A percentile compares a stretch with the other conserved stretches of the same genome.
Conservation (phyloP, 2,329 filamentous ascomycete species). For the Triangularia verruculosa region DNA sequence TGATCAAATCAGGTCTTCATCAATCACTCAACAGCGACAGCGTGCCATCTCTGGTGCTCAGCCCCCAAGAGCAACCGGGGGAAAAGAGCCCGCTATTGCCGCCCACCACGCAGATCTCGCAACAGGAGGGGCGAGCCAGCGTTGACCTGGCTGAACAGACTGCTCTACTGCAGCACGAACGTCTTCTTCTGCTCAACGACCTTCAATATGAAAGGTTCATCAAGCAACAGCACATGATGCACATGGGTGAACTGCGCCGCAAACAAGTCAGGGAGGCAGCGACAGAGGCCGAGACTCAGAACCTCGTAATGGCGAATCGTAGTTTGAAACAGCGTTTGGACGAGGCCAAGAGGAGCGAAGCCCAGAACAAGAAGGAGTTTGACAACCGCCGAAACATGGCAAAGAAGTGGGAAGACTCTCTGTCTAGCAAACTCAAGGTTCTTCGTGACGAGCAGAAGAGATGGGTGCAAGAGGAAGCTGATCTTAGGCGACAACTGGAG, state of each 20-base stretch:
- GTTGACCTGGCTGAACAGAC: constrained; percentile 40
- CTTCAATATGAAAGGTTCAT: constrained; percentile 80
- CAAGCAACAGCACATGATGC: constrained; percentile 77
- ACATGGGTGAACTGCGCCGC: constrained; percentile 74
- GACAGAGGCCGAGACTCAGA: constrained; percentile 78
- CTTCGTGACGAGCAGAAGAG: constrained; percentile 69
- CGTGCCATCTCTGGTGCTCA: constrained; percentile 51
- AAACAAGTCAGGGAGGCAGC: constrained; percentile 74
- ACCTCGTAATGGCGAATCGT: constrained; percentile 73
- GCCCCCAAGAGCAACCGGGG: constrained; percentile 45
- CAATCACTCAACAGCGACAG: constrained; percentile 58
- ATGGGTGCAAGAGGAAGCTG: constrained; percentile 56
- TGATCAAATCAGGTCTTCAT: constrained; percentile 53
- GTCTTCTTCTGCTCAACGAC: constrained; percentile 75
- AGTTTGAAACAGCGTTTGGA: constrained; percentile 69
- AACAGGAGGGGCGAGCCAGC: constrained; percentile 31
- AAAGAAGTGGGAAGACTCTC: constrained; percentile 74
- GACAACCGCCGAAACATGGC: constrained; percentile 68
- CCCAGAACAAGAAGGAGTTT: constrained; percentile 68
- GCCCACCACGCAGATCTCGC: constrained; percentile 29
- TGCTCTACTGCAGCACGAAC: constrained; percentile 65
- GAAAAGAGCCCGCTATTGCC: constrained; percentile 38
- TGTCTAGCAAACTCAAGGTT: constrained; percentile 62
- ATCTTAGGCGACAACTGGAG: constrained; percentile 56
- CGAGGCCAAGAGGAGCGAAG: constrained; percentile 67